Evolutionary conservation across 2,329 filamentous ascomycete species (phyloP).

Genomic region (Pezizomycotina sp.): DNA sequence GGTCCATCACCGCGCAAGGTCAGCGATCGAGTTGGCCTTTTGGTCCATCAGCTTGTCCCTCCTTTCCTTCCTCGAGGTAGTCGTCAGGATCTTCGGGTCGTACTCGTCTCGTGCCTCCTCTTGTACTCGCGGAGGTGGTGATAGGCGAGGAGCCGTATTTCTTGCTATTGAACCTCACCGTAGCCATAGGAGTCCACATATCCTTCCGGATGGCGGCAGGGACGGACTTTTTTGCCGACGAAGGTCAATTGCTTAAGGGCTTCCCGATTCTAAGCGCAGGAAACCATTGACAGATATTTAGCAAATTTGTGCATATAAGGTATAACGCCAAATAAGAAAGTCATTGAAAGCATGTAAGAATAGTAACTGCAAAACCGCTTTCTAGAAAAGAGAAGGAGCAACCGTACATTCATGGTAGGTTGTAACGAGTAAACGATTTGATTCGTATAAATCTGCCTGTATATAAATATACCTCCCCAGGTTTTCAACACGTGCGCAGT

Average conservation of each 20-base stretch:
- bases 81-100: conserved; percentile 34
- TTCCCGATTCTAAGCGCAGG: conserved; percentile 30
- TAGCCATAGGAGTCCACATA: conserved; percentile 46
- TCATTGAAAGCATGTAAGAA: neutral
- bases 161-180: conserved; percentile 42
- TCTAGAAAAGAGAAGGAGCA: neutral
- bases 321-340: conserved; percentile 19
- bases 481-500: conserved; percentile 10
- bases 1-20: conserved; percentile 40
- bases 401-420: conserved; percentile 27
- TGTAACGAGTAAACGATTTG: conserved; percentile 31
- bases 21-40: conserved; percentile 45
- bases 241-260: conserved; percentile 44
- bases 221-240: conserved; percentile 51
- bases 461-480: conserved; percentile 30
- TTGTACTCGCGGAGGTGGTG: conserved; percentile 50
- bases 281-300: conserved; percentile 1
- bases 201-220: conserved; percentile 49
- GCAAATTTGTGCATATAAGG: neutral
- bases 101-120: conserved; percentile 46
- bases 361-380: neutral
- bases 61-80: conserved; percentile 31
- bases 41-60: conserved; percentile 42
- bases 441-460: conserved; percentile 30
- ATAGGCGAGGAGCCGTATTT: conserved; percentile 42